Base-by-base conservation (phyloP, 257 asterid species). In the Thymus quinquecostatus region DNA sequence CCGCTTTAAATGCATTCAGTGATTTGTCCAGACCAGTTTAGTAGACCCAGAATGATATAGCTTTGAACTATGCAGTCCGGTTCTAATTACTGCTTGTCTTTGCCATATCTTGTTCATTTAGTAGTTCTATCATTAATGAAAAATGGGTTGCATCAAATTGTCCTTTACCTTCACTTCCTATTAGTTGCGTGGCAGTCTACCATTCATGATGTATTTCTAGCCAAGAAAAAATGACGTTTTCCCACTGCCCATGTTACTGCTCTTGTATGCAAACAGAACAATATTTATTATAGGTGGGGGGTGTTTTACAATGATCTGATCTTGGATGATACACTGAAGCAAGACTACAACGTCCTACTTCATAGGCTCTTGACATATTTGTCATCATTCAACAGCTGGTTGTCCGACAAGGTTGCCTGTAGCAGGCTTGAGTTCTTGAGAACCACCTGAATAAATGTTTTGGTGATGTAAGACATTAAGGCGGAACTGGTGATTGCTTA, bases 151-250 rank as follows among this genome's bases (percentile, higher is more conserved):
- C 68, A 63, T 38, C 43, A 51, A 34, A 6, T 3, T 28, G 62
- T 67, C 62, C 50, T 67, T 32, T 32, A 13, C 32, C 11, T 48
- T 66, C 60, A 47, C 62, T n/a, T 34, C 61, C 27, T 27, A 1
- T 21, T 43, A 43, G 74, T 29, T 45, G 64, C 4, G 36, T 36
- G 7, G 13, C 33, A 9, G 32, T 48, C 38, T 10, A 30, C 48
- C 32, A 27, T 53, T 57, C 33, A 4, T 69, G 66, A 30, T 1
- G 13, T 59, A 59, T 4, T 36, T n/a, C n/a, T n/a, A n/a, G 41
- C 41, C 41, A 70, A 58, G 49, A 57, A n/a, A 33, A 44, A 44
- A 10, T 9, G 49, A 70, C 30, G 67, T 70, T 58, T 54, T 54
- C 38, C 21, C 36, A 45, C 32, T 27, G 41, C 6, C 36, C 47